Conservation (phyloP, 108 stramenopile genomes). For the Nitzschia sp. region DNA sequence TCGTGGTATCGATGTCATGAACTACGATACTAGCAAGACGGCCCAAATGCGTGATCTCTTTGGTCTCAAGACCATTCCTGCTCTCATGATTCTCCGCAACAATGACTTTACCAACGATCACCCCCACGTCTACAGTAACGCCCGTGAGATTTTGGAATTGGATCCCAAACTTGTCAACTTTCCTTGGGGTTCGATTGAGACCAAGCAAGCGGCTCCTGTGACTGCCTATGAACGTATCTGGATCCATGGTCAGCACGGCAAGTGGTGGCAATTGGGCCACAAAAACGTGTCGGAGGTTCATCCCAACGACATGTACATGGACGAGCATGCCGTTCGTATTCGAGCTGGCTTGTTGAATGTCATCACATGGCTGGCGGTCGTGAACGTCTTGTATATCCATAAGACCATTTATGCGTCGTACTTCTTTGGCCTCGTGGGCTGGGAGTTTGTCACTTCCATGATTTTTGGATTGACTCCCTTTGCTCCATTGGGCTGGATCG, state of each 20-base stretch:
- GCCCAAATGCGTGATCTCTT: slow-evolving; percentile 48
- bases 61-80: slow-evolving; percentile 46
- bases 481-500: slow-evolving; percentile 49
- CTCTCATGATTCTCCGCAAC: slow-evolving; percentile 46
- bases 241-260: slow-evolving; percentile 50
- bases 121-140: slow-evolving; percentile 32
- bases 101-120: slow-evolving; percentile 22
- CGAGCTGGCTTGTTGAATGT: slow-evolving; percentile 54
- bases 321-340: slow-evolving; percentile 60
- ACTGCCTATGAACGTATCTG: slow-evolving; percentile 37
- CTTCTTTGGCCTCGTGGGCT: slow-evolving; percentile 43
- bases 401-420: slow-evolving; percentile 25
- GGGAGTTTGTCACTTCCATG: slow-evolving; percentile 42
- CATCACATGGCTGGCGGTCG: slow-evolving; percentile 57
- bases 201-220: slow-evolving; percentile 23
- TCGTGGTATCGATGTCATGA: slow-evolving; percentile 52
- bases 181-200: slow-evolving; percentile 29
- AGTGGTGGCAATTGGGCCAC: slow-evolving; percentile 61
- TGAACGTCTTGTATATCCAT: slow-evolving; percentile 53
- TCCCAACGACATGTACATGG: slow-evolving; percentile 59
- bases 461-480: slow-evolving; percentile 55
- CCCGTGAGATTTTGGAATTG: slow-evolving; percentile 30
- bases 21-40: slow-evolving; percentile 39
- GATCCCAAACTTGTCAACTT: slow-evolving; percentile 43
- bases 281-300: slow-evolving; percentile 29